These are phyloP conservation scores for Entomortierella beljakovae DNA, from an alignment of 192 early-diverging fungal species.

Conservation along the genomic window DNA sequence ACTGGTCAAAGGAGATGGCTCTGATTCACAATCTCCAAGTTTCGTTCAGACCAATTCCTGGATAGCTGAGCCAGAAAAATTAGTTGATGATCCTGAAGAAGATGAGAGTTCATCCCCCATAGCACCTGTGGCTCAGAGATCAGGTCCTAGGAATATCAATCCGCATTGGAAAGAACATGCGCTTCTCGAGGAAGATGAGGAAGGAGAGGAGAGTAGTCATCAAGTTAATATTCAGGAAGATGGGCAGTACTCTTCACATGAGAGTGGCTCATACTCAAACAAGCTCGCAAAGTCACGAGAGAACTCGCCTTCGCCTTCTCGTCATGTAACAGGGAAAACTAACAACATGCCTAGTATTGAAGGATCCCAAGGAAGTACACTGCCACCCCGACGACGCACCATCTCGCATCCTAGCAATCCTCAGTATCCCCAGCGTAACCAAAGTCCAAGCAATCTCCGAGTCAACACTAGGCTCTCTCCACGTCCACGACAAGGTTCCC, in stretches of 20 bases:
- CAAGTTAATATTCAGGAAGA: background rate
- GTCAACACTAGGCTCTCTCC: conserved; percentile 33
- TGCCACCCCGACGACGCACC: conserved; percentile 28
- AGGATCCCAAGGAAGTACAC: conserved; percentile 4
- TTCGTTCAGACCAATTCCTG: background rate
- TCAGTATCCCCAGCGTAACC: background rate
- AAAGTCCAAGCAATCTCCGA: conserved; percentile 14
- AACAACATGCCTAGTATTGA: background rate
- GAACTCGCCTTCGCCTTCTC: background rate
- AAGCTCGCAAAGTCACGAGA: background rate
- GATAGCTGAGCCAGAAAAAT: background rate
- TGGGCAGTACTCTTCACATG: conserved; percentile 23
- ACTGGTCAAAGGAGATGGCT: conserved; percentile 39
- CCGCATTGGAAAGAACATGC: conserved; percentile 22
- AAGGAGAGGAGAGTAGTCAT: background rate
- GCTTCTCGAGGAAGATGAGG: conserved; percentile 14
- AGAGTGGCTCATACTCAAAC: conserved; percentile 28
- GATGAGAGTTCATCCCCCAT: background rate
- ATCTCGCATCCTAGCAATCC: conserved; percentile 25
- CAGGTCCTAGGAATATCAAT: conserved; percentile 22
- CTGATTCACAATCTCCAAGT: background rate
- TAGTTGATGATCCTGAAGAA: background rate
- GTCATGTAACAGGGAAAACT: background rate
- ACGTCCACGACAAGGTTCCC: conserved; percentile 24
- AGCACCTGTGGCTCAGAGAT: conserved; percentile 11